Evolutionary conservation across 495 filamentous ascomycete species (phyloP).

Genomic region (Amphirosellinia nigrospora): DNA sequence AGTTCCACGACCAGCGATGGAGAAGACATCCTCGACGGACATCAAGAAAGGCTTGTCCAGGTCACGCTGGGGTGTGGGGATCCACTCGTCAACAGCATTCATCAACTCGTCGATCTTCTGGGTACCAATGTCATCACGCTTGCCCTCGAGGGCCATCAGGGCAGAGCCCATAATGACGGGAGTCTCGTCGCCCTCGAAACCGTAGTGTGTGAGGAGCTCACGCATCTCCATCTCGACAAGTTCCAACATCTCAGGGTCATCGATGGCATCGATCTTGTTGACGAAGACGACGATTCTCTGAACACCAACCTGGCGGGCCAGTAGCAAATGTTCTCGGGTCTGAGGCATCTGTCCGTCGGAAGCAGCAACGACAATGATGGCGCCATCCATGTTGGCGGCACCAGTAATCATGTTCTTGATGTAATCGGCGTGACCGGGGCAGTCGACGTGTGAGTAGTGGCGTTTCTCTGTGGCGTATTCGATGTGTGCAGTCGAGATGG

Average conservation of each 20-base stretch:
- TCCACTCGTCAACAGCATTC: conserved; percentile 91
- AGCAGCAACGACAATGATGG: conserved; percentile 97
- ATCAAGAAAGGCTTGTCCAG: conserved; percentile 98
- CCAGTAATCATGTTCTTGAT: conserved; percentile 99
- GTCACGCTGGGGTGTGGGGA: conserved; percentile 89
- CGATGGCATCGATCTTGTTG: conserved; percentile 96
- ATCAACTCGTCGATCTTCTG: conserved; percentile 87
- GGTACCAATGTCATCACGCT: conserved; percentile 84
- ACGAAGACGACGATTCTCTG: conserved; percentile 98
- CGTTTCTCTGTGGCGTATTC: conserved; percentile 91
- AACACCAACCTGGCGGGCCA: conserved; percentile 97
- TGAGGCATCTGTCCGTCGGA: conserved; percentile 99
- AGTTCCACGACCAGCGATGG: conserved; percentile 95
- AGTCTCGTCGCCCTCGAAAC: conserved; percentile 97
- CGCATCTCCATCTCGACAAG: conserved; percentile 99
- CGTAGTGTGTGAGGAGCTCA: conserved; percentile 88
- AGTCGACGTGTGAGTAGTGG: conserved; percentile 99
- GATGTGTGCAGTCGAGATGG: conserved; percentile 97
- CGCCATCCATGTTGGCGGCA: conserved; percentile 96
- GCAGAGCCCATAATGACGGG: conserved; percentile 96
- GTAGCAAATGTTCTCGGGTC: conserved; percentile 96
- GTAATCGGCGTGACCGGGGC: conserved; percentile 99
- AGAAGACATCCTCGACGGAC: conserved; percentile 98
- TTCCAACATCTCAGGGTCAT: conserved; percentile 99
- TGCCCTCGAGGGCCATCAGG: conserved; percentile 89